phyloP scores from a whole-genome alignment of 352 stramenopile genomes.

The Phytophthora boehmeriae region DNA sequence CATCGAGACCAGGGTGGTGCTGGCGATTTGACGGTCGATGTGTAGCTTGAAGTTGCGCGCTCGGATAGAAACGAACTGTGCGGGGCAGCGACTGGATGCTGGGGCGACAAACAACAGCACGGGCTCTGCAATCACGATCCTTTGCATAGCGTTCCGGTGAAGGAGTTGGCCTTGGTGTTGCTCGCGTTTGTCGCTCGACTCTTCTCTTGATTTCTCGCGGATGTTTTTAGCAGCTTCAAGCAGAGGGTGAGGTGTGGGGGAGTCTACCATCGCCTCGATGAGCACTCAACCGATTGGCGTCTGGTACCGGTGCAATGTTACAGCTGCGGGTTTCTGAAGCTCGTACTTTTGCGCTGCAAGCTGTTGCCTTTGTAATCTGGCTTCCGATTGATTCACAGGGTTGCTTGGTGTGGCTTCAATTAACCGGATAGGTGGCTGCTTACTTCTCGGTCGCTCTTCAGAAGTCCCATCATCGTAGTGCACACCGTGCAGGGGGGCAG shows the following conservation, averaged over 20 bases:
- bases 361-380: not conserved
- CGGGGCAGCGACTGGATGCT: not conserved
- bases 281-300: not conserved
- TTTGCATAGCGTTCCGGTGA: not conserved
- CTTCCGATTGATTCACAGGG: slow-evolving; percentile 1
- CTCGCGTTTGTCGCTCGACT: slow-evolving; percentile 6
- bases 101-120: slow-evolving; percentile 1
- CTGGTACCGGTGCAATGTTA: not conserved
- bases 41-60: slow-evolving; percentile 8
- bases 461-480: too few relatives aligned
- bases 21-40: slow-evolving; percentile 1
- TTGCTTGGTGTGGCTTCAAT: not conserved
- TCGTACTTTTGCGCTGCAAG: not conserved
- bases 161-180: not conserved
- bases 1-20: not conserved
- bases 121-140: slow-evolving; percentile 1
- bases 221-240: slow-evolving; percentile 8
- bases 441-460: too few relatives aligned
- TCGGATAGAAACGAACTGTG: not conserved
- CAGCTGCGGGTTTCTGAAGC: not conserved
- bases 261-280: not conserved
- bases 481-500: too few relatives aligned
- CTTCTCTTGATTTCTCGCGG: slow-evolving; percentile 11
- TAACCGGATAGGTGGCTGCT: too few relatives aligned
- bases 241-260: not conserved